Conservation (phyloP, 1,284 basidiomycete species). For the Papiliotrema flavescens region DNA sequence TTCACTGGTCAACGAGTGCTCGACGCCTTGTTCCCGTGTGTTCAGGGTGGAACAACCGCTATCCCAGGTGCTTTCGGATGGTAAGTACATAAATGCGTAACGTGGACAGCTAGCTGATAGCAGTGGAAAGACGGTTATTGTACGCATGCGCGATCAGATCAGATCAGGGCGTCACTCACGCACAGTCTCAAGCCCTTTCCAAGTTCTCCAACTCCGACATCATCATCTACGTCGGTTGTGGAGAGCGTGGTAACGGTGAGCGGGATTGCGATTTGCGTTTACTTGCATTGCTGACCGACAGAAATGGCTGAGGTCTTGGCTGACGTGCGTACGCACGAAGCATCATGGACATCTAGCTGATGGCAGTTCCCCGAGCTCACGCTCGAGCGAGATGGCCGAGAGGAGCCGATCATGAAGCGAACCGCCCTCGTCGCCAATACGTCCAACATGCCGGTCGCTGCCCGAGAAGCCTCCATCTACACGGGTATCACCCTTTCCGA, state of each 20-base stretch:
- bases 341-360: neutral
- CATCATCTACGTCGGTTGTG: constrained; percentile 98
- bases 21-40: constrained; percentile 97
- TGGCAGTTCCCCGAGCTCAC: constrained; percentile 88
- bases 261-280: constrained; percentile 8
- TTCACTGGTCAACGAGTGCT: constrained; percentile 96
- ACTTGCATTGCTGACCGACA: constrained; percentile 20
- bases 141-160: constrained; percentile 47
- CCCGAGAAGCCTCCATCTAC: constrained; percentile 99
- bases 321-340: constrained; percentile 59
- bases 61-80: constrained; percentile 99
- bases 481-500: constrained; percentile 99
- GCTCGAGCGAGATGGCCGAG: constrained; percentile 80
- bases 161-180: neutral
- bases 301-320: constrained; percentile 97
- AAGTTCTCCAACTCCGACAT: constrained; percentile 99
- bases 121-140: constrained; percentile 89
- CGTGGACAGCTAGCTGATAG: constrained; percentile 6
- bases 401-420: constrained; percentile 99
- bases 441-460: constrained; percentile 99
- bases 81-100: constrained; percentile 17
- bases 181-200: constrained; percentile 70
- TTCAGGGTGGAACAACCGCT: constrained; percentile 97
- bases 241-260: constrained; percentile 85
- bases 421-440: constrained; percentile 99